Evolutionary conservation across 2,329 filamentous ascomycete genomes (phyloP).

Genomic region (Monilinia vaccinii-corymbosi): DNA sequence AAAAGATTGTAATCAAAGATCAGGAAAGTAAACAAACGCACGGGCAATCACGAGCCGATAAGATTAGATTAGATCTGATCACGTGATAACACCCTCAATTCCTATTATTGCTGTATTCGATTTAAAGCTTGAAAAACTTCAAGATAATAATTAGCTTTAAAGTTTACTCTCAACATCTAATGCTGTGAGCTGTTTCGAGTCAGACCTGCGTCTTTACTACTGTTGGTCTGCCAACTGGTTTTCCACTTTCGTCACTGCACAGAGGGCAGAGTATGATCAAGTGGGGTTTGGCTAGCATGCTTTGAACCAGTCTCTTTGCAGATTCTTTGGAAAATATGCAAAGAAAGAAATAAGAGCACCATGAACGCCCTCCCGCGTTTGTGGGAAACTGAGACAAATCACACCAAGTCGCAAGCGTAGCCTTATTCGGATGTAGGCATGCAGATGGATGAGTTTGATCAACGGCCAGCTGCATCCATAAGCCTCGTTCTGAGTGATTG

Average conservation of each 20-base stretch:
- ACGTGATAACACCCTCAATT: not conserved
- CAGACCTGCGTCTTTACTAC: not conserved
- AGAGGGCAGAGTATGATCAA: not conserved
- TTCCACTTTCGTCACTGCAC: not conserved
- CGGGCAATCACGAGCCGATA: slow-evolving; percentile 3
- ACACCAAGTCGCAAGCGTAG: not conserved
- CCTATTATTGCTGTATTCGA: no score
- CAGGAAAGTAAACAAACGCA: slow-evolving; percentile 11
- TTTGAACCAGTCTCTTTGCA: not conserved
- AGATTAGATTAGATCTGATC: not conserved
- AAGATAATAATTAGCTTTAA: no score
- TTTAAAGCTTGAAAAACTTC: no score
- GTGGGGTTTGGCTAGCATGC: not conserved
- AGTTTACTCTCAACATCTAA: no score
- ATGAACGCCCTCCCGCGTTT: not conserved
- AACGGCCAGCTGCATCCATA: not conserved
- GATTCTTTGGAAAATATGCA: not conserved
- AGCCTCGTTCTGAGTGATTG: not conserved
- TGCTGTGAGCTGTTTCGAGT: not conserved
- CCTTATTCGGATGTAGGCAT: not conserved
- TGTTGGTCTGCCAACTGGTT: not conserved
- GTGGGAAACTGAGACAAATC: not conserved
- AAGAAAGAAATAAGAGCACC: not conserved
- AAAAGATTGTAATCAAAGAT: not conserved
- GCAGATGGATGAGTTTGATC: not conserved